These are phyloP conservation scores for Pelargonium nanum DNA, from an alignment of 345 rosid genomes.

Conservation along the genomic window DNA sequence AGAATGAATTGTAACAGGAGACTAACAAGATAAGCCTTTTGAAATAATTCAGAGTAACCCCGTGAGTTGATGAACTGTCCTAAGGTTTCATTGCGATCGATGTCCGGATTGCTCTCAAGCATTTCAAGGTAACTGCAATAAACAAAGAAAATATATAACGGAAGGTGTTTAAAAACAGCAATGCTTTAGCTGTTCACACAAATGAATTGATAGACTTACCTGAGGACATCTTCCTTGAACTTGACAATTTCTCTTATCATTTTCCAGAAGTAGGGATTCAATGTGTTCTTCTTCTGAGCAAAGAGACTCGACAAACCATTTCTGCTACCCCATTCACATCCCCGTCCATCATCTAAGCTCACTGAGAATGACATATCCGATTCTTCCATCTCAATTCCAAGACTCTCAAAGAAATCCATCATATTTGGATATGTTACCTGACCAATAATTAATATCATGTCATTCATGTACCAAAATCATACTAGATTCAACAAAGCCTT, in stretches of 20 bases:
- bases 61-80: constrained; percentile 52
- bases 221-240: constrained; percentile 56
- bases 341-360: constrained; percentile 62
- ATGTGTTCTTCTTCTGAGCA: constrained; percentile 52
- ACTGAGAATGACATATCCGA: constrained; percentile 85
- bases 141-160: neutral
- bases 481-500: neutral
- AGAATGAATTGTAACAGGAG: neutral
- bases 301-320: constrained; percentile 60
- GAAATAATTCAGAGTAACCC: constrained; percentile 76
- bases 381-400: constrained; percentile 69
- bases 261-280: constrained; percentile 70
- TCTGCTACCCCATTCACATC: constrained; percentile 92
- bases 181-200: no score
- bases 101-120: constrained; percentile 56
- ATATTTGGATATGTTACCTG: constrained; percentile 92
- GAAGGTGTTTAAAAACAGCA: neutral
- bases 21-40: constrained; percentile 77
- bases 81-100: constrained; percentile 52
- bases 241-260: constrained; percentile 63
- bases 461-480: neutral
- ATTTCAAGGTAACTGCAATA: constrained; percentile 44
- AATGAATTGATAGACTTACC: constrained; percentile 16
- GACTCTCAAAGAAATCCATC: constrained; percentile 80
- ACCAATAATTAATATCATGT: neutral